These are phyloP conservation scores for Tolypocladium cylindrosporum DNA, from an alignment of 2,329 filamentous ascomycete genomes.

Conservation along the genomic window DNA sequence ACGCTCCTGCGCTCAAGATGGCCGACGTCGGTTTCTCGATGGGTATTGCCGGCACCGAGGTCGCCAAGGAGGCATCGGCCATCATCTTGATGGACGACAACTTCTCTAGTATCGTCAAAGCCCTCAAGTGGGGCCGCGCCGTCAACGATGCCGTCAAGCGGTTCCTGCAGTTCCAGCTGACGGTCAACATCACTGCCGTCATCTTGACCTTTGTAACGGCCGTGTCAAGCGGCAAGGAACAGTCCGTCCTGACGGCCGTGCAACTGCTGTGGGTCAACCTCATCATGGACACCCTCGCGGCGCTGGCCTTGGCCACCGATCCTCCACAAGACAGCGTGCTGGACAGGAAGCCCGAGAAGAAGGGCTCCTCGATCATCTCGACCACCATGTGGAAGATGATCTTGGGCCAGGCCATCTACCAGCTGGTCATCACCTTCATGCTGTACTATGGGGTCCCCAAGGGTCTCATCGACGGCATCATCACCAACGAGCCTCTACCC, in stretches of 20 bases:
- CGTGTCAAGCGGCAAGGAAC: slow-evolving; percentile 57
- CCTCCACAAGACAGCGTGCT: slow-evolving; percentile 76
- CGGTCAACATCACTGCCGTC: slow-evolving; percentile 88
- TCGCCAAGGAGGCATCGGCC: slow-evolving; percentile 75
- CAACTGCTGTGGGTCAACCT: slow-evolving; percentile 94
- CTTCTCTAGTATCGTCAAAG: slow-evolving; percentile 78
- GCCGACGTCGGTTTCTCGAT: slow-evolving; percentile 80
- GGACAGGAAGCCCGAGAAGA: slow-evolving; percentile 59
- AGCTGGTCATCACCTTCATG: slow-evolving; percentile 69
- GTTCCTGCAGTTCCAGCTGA: slow-evolving; percentile 69
- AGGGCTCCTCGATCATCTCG: slow-evolving; percentile 58
- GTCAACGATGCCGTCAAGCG: slow-evolving; percentile 72
- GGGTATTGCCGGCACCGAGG: slow-evolving; percentile 75
- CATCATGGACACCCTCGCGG: slow-evolving; percentile 95
- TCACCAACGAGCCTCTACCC: slow-evolving; percentile 29
- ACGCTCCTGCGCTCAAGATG: slow-evolving; percentile 70
- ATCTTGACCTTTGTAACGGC: slow-evolving; percentile 80
- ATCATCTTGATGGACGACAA: slow-evolving; percentile 87
- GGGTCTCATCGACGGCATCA: slow-evolving; percentile 29
- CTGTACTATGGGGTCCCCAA: slow-evolving; percentile 64
- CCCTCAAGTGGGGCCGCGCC: slow-evolving; percentile 69
- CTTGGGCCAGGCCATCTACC: slow-evolving; percentile 81
- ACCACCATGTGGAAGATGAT: slow-evolving; percentile 99
- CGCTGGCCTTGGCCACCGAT: slow-evolving; percentile 79
- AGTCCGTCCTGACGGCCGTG: slow-evolving; percentile 75